These are phyloP conservation scores for Simmondsia chinensis DNA, from an alignment of 148 eudicot genomes.

Conservation along the genomic window DNA sequence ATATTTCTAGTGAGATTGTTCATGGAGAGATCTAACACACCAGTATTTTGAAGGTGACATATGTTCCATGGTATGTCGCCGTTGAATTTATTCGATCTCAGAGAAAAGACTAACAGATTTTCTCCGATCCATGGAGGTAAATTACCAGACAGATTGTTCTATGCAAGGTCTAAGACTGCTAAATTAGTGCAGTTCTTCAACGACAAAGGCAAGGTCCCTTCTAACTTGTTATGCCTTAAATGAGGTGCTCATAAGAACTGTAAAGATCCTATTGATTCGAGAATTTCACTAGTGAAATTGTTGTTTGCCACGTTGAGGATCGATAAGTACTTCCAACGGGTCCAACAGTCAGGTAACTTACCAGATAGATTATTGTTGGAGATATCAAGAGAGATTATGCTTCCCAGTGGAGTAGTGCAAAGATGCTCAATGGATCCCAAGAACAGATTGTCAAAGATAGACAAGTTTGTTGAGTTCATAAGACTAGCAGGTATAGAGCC, in stretches of 20 bases:
- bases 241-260: constrained; percentile 22
- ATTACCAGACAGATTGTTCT: constrained; percentile 18
- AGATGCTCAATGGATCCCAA: constrained; percentile 1
- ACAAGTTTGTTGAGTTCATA: not conserved
- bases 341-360: constrained; percentile 16
- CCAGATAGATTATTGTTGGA: constrained; percentile 20
- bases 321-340: not conserved
- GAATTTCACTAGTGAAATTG: constrained; percentile 11
- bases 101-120: constrained; percentile 16
- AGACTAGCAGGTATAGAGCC: constrained; percentile 21
- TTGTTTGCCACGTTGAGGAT: constrained; percentile 21
- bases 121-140: constrained; percentile 20
- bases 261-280: constrained; percentile 20
- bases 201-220: constrained; percentile 16
- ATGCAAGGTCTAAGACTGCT: constrained; percentile 24
- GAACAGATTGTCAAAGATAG: constrained; percentile 6
- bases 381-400: constrained; percentile 24
- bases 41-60: constrained; percentile 19
- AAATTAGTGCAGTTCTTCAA: constrained; percentile 7
- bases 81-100: constrained; percentile 18
- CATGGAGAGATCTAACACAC: constrained; percentile 29
- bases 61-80: constrained; percentile 21
- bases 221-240: constrained; percentile 19
- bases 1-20: constrained; percentile 24
- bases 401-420: constrained; percentile 1